phyloP scores from a whole-genome alignment of 2,329 filamentous ascomycete species.

The Talaromyces rugulosus region DNA sequence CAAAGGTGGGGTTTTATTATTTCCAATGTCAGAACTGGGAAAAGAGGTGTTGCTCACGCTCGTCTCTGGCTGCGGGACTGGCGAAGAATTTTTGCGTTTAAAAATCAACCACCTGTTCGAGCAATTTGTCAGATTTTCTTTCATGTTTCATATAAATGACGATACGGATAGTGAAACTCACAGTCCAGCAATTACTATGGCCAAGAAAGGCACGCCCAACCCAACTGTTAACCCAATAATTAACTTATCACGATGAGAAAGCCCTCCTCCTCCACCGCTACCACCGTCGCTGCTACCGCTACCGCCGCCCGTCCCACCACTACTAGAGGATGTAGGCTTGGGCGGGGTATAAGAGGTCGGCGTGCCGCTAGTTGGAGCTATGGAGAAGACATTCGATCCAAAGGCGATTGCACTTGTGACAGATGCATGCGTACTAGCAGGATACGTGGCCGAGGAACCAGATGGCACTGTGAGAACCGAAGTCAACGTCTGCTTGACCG shows the following conservation, averaged over 20 bases:
- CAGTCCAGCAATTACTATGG: background rate
- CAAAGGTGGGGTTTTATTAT: background rate
- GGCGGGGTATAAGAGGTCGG: constrained; percentile 44
- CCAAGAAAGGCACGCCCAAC: constrained; percentile 16
- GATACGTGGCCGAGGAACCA: constrained; percentile 38
- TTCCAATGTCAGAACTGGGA: background rate
- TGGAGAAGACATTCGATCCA: constrained; percentile 33
- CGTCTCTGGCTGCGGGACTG: background rate
- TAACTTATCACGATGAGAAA: constrained; percentile 32
- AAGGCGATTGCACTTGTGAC: constrained; percentile 40
- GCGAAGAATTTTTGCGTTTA: background rate
- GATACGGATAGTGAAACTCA: background rate
- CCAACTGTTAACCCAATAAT: constrained; percentile 50
- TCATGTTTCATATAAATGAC: background rate
- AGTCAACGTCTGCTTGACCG: constrained; percentile 28
- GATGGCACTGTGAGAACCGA: constrained; percentile 39
- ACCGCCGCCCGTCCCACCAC: background rate
- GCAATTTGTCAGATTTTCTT: background rate
- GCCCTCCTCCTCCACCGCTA: constrained; percentile 25
- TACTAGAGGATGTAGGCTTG: constrained; percentile 16
- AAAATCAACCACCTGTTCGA: background rate
- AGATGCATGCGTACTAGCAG: constrained; percentile 23
- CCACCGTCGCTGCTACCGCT: constrained; percentile 10
- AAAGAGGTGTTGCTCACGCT: background rate
- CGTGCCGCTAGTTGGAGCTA: constrained; percentile 40